A percentile compares a stretch with the other conserved stretches of the same genome.
Evolutionary conservation across 768 basidiomycete species (phyloP).

Genomic region (Melanogaster broomeanus): DNA sequence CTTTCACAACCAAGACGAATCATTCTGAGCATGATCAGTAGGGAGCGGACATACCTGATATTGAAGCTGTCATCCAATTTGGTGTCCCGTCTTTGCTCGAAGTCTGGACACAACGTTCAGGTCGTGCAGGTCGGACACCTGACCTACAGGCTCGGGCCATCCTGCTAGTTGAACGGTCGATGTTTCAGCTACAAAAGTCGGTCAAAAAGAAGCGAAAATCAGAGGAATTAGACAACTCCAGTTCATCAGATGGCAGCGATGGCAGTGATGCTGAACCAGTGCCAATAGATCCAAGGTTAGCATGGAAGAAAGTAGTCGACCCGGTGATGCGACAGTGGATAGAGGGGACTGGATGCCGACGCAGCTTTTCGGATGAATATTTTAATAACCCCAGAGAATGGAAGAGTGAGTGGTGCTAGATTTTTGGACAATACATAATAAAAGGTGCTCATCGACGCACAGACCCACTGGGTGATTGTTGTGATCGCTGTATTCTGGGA

Average conservation of each 20-base stretch:
- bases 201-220: constrained; percentile 3
- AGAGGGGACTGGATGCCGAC: constrained; percentile 25
- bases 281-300: constrained; percentile 1
- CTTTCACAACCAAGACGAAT: no score
- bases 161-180: no score
- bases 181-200: not conserved
- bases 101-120: no score
- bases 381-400: constrained; percentile 31
- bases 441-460: no score
- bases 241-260: not conserved
- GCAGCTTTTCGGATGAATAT: constrained; percentile 29
- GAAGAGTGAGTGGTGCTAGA: constrained; percentile 14
- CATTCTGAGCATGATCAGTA: no score
- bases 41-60: no score
- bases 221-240: constrained; percentile 1
- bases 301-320: constrained; percentile 36
- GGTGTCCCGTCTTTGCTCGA: no score
- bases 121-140: no score
- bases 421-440: no score
- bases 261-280: not conserved
- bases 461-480: not conserved
- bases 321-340: constrained; percentile 31
- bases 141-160: no score
- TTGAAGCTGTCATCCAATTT: no score
- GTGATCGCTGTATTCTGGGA: not conserved